These are phyloP conservation scores for Aspergillus nidulans DNA, from an alignment of 495 filamentous ascomycete species.

Conservation along the genomic window DNA sequence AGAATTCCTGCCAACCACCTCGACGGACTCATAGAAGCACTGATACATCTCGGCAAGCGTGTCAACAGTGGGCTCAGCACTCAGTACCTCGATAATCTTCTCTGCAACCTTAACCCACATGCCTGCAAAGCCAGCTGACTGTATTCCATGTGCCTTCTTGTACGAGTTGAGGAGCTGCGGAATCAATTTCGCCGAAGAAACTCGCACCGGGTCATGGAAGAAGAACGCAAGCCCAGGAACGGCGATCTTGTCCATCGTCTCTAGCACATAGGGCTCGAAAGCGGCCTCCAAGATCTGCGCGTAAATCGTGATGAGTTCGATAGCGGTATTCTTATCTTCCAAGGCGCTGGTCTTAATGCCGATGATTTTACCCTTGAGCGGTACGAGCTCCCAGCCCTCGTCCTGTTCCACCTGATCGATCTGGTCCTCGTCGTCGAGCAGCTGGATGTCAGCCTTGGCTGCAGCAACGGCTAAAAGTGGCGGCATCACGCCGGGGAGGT, in stretches of 20 bases:
- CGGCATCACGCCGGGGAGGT: conserved; percentile 88
- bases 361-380: conserved; percentile 93
- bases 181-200: conserved; percentile 90
- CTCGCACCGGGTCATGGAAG: conserved; percentile 97
- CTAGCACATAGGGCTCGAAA: conserved; percentile 85
- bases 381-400: conserved; percentile 97
- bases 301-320: conserved; percentile 95
- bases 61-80: conserved; percentile 89
- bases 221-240: conserved; percentile 94
- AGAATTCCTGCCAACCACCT: conserved; percentile 82
- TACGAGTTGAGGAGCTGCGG: conserved; percentile 92
- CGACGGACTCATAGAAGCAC: conserved; percentile 98
- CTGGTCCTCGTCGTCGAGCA: conserved; percentile 93
- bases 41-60: conserved; percentile 99
- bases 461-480: conserved; percentile 85
- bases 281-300: conserved; percentile 87
- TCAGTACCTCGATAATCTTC: conserved; percentile 92
- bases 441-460: conserved; percentile 95
- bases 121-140: conserved; percentile 65
- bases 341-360: conserved; percentile 95
- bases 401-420: conserved; percentile 89
- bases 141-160: conserved; percentile 78
- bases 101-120: conserved; percentile 85
- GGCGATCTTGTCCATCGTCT: conserved; percentile 96
- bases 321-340: conserved; percentile 98